Evolutionary conservation across 73 alveolate genomes (phyloP).

Genomic region (Stentor coeruleus): DNA sequence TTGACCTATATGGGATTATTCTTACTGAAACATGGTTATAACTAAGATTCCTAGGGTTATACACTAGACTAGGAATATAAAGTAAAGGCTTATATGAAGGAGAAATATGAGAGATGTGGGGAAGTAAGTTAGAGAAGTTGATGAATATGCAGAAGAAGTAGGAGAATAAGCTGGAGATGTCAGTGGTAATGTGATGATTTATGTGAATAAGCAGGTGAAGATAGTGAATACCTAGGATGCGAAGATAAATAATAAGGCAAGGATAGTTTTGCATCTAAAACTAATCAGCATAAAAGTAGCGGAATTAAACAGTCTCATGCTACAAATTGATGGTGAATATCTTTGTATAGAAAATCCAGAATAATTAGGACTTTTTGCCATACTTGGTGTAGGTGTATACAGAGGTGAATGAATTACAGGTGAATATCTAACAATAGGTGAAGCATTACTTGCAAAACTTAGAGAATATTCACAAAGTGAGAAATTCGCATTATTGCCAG

Average conservation of each 20-base stretch:
- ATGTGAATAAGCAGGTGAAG: slow-evolving; percentile 54
- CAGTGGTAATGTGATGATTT: slow-evolving; percentile 51
- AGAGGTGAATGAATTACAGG: slow-evolving; percentile 30
- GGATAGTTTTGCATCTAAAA: slow-evolving; percentile 11
- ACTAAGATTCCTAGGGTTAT: not conserved
- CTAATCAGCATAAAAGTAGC: not conserved
- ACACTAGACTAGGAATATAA: not conserved
- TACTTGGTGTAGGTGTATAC: not conserved
- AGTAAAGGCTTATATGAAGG: not conserved
- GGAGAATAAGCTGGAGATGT: slow-evolving; percentile 57
- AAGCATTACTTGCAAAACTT: not conserved
- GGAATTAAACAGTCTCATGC: slow-evolving; percentile 18
- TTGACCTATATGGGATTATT: not conserved
- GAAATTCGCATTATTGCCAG: slow-evolving; percentile 7
- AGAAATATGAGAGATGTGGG: slow-evolving; percentile 36
- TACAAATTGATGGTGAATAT: not conserved
- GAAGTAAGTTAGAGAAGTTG: slow-evolving; percentile 53
- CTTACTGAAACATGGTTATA: slow-evolving; percentile 14
- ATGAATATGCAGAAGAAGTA: slow-evolving; percentile 51
- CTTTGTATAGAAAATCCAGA: not conserved
- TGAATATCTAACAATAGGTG: slow-evolving; percentile 22
- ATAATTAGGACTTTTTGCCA: slow-evolving; percentile 17
- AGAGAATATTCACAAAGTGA: slow-evolving; percentile 20
- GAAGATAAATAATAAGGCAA: slow-evolving; percentile 22
- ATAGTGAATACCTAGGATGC: slow-evolving; percentile 36